A percentile compares a stretch with the other conserved stretches of the same genome.
Evolutionary conservation across 169 alveolate genomes (phyloP).

Genomic region (Eimeria praecox): DNA sequence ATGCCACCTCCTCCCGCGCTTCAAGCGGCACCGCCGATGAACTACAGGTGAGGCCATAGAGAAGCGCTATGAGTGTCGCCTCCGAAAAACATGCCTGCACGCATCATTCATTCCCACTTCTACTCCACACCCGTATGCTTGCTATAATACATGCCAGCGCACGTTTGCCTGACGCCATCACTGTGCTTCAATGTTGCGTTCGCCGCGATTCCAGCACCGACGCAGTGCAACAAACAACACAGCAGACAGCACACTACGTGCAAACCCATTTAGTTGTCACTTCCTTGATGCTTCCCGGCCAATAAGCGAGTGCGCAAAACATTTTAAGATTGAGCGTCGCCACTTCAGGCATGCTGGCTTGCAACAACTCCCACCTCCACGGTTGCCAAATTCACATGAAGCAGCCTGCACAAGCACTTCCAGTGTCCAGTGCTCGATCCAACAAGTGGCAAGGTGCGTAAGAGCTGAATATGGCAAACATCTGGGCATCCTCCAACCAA

Average conservation of each 20-base stretch:
- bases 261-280: neutral
- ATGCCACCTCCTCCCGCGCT: neutral
- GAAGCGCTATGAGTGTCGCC: neutral
- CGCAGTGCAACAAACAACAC: neutral
- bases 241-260: neutral
- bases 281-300: neutral
- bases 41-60: neutral
- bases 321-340: too few species aligned
- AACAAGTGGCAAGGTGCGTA: too few species aligned
- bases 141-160: neutral
- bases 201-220: neutral
- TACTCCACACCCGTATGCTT: neutral
- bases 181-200: too few species aligned
- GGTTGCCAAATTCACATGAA: too few species aligned
- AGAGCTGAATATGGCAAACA: too few species aligned
- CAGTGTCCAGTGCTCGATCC: too few species aligned
- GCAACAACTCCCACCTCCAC: too few species aligned
- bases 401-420: too few species aligned
- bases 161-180: neutral
- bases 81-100: neutral
- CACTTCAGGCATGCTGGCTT: too few species aligned
- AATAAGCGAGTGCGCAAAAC: too few species aligned
- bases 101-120: neutral
- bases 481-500: too few species aligned
- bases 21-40: neutral